phyloP scores from a whole-genome alignment of 768 basidiomycete genomes.

The Tulasnella sp. region DNA sequence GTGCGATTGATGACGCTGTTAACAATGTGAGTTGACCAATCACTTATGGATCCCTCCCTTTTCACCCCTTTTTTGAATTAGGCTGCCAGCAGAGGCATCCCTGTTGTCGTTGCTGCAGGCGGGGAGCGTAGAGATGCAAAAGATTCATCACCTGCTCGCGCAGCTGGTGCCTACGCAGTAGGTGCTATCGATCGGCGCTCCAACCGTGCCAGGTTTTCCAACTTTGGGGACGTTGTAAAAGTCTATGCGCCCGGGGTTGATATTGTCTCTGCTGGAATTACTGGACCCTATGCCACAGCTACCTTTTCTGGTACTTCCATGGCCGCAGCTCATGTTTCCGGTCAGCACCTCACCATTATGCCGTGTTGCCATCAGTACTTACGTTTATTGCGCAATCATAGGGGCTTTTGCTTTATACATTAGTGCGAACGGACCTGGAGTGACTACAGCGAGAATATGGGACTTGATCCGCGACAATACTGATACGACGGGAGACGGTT shows the following conservation, averaged over 20 bases:
- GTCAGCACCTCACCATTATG: too few species aligned
- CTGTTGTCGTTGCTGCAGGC: slow-evolving; percentile 17
- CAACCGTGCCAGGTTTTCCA: slow-evolving; percentile 10
- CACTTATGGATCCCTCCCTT: not conserved
- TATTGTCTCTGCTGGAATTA: slow-evolving; percentile 11
- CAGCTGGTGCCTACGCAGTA: slow-evolving; percentile 16
- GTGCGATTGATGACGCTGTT: slow-evolving; percentile 27
- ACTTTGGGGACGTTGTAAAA: slow-evolving; percentile 17
- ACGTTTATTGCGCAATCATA: too few species aligned
- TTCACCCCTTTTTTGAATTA: not conserved
- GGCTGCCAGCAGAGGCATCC: slow-evolving; percentile 15
- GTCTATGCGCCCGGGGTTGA: slow-evolving; percentile 15
- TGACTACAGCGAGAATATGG: too few species aligned
- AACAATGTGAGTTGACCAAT: slow-evolving; percentile 18
- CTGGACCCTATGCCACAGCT: not conserved
- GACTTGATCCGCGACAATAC: too few species aligned
- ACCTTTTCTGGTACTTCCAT: slow-evolving; percentile 13
- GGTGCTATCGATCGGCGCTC: slow-evolving; percentile 15
- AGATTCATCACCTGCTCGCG: slow-evolving; percentile 15
- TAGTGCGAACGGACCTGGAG: too few species aligned
- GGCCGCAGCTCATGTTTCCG: slow-evolving; percentile 12
- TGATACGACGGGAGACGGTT: too few species aligned
- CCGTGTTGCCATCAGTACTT: too few species aligned
- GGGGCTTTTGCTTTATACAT: too few species aligned
- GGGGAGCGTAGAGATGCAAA: slow-evolving; percentile 15